phyloP scores from a whole-genome alignment of 176 grass and related monocot species.

The Musa beccarii region DNA sequence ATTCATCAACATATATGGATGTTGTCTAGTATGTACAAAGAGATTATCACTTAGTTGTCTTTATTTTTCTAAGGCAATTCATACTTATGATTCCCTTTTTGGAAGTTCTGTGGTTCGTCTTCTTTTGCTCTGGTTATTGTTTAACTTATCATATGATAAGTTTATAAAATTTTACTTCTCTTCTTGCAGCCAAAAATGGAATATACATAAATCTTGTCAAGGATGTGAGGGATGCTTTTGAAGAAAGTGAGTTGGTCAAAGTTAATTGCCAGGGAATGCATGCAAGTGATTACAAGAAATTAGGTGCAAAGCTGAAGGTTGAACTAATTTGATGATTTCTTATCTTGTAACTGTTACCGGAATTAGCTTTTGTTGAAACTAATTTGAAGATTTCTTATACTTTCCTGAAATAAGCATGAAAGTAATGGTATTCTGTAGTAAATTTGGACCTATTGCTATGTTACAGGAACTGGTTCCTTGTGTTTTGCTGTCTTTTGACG shows the following conservation, averaged over 20 bases:
- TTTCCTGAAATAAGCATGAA: not conserved
- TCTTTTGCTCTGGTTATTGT: too few relatives aligned
- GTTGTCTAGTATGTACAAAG: too few relatives aligned
- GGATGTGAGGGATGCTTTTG: conserved; percentile 77
- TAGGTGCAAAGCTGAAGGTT: conserved; percentile 89
- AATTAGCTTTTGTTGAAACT: not conserved
- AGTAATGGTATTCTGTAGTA: not conserved
- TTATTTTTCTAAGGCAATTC: too few relatives aligned
- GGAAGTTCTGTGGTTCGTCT: too few relatives aligned
- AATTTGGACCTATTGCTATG: conserved; percentile 21
- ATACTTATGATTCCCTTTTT: too few relatives aligned
- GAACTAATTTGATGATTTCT: not conserved
- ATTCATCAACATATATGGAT: too few relatives aligned
- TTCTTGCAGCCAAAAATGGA: conserved; percentile 75
- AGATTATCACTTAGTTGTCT: too few relatives aligned
- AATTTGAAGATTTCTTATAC: not conserved
- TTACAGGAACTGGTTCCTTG: conserved; percentile 88
- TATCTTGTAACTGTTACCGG: not conserved
- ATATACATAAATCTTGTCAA: conserved; percentile 90
- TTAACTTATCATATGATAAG: not conserved
- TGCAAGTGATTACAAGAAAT: conserved; percentile 98
- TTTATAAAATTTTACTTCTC: not conserved
- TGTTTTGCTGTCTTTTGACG: conserved; percentile 82
- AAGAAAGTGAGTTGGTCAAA: conserved; percentile 69
- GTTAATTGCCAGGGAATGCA: conserved; percentile 83